Evolutionary conservation across 2,329 filamentous ascomycete genomes (phyloP), one percentile per base, ranked within the genome.

Genomic region (Cladophialophora chaetospira): DNA sequence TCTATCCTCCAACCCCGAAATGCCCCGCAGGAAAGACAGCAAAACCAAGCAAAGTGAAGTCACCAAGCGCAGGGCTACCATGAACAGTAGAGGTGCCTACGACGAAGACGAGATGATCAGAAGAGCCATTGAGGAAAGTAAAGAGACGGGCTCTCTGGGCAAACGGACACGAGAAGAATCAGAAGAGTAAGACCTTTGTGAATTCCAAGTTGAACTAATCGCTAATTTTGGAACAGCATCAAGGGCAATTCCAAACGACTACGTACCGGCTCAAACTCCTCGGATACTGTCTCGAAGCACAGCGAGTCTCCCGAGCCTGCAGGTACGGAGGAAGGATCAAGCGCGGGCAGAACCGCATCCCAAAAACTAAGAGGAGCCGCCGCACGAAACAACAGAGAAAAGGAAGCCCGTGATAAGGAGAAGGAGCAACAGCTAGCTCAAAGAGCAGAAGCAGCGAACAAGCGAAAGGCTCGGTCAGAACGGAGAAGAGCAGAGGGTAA

Each of bases 31-130:
- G 66, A 74, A 51, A 75, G 73, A 62, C 72, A 57, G 74, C 75
- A 46, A 83, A 77, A 64, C 80, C 79, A 38, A 77, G 80, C 42
- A 73, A 74, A 40, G 81, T 84, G 52, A 81, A 29, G 58, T 83
- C 50, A 85, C 87, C 33, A 97, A 97, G 72, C 85, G 94, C 58
- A 84, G 94, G 25, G 96, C 91, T 17, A 99, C 94, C 5, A 97
- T 97, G 91, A 96, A 97, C 70, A 99, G 94, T 71, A 86, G 93
- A 61, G 92, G 93, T 38, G 93, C 91, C 19, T 97, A 97, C 67
- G 92, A 97, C 63, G 94, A 99, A 73, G 92, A 96, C 66, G 91
- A 95, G 71, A 87, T 92, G 67, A 73, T 99, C 35, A 85, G 91
- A 53, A 85, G 89, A 64, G 94, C 93, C 26, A 91, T 99, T 66